These are phyloP conservation scores for Fraxinus ornus DNA, from an alignment of 305 asterid species.

Conservation along the genomic window DNA sequence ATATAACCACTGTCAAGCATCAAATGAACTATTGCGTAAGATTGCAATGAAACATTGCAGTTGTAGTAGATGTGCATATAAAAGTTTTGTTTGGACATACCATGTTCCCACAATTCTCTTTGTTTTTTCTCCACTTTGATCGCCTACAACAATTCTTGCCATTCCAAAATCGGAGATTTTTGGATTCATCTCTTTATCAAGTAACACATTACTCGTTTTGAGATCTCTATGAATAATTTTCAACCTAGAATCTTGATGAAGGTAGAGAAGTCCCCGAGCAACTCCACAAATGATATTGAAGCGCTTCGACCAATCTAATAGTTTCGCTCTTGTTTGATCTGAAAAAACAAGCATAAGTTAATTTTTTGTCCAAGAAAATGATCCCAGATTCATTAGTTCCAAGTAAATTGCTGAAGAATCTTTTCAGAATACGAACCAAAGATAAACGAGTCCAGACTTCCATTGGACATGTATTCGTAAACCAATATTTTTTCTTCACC, in stretches of 20 bases:
- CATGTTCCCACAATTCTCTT: constrained; percentile 40
- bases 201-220: constrained; percentile 50
- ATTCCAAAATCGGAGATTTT: constrained; percentile 56
- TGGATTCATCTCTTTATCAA: constrained; percentile 39
- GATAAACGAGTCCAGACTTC: constrained; percentile 18
- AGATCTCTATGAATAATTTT: constrained; percentile 52
- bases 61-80: not conserved
- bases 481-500: constrained; percentile 16
- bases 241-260: constrained; percentile 53
- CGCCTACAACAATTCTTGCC: constrained; percentile 47
- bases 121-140: constrained; percentile 32
- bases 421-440: constrained; percentile 17
- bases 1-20: constrained; percentile 47
- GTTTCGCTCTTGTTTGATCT: constrained; percentile 32
- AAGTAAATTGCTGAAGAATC: not conserved
- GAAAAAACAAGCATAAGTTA: constrained; percentile 3
- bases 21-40: not conserved
- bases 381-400: not conserved
- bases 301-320: constrained; percentile 41
- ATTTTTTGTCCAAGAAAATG: not conserved
- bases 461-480: constrained; percentile 20
- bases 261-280: constrained; percentile 49
- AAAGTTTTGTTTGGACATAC: constrained; percentile 27
- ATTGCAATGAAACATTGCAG: constrained; percentile 8
- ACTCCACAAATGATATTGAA: constrained; percentile 45